These are phyloP conservation scores for Circinella umbellata DNA, from an alignment of 371 early-diverging fungal genomes.

Conservation along the genomic window DNA sequence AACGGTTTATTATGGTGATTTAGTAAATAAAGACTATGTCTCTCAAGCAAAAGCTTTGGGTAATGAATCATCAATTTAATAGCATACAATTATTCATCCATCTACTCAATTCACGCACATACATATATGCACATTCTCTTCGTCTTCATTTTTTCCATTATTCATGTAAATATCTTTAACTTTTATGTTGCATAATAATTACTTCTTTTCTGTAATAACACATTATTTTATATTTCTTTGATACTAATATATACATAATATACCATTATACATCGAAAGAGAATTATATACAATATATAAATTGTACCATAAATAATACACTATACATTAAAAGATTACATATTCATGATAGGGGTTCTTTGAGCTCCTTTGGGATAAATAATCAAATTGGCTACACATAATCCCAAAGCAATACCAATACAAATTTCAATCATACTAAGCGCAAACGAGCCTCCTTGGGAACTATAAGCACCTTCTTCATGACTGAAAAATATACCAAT, in stretches of 20 bases:
- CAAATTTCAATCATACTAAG: constrained; percentile 48
- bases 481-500: constrained; percentile 44
- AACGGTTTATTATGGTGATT: constrained; percentile 74
- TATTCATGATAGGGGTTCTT: constrained; percentile 63
- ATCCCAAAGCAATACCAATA: constrained; percentile 58
- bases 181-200: too few species aligned
- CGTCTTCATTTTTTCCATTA: background rate
- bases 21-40: constrained; percentile 34
- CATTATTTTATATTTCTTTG: background rate
- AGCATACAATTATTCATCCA: too few species aligned
- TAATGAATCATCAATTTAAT: too few species aligned
- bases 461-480: constrained; percentile 33
- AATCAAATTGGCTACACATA: constrained; percentile 58
- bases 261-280: too few species aligned
- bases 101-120: too few species aligned
- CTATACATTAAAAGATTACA: constrained; percentile 25
- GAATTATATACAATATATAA: background rate
- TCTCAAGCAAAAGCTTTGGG: background rate
- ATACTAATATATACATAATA: too few species aligned
- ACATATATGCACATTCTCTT: too few species aligned
- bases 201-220: background rate
- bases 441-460: constrained; percentile 49
- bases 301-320: background rate
- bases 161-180: constrained; percentile 1
- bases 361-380: constrained; percentile 62